phyloP scores from a whole-genome alignment of 495 filamentous ascomycete genomes.

The Talaromyces adpressus region DNA sequence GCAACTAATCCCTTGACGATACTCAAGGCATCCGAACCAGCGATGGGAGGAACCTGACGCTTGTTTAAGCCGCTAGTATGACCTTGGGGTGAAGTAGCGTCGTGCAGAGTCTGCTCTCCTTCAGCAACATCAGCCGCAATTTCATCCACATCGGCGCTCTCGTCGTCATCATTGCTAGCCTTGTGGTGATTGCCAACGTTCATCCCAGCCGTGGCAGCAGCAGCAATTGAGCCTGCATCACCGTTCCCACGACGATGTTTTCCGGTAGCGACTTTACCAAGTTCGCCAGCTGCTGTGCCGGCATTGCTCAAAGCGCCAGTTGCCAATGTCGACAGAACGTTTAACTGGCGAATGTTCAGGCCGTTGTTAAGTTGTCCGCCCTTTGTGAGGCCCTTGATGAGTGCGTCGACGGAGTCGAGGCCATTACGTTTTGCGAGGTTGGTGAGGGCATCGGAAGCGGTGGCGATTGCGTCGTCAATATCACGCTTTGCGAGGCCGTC shows the following conservation, averaged over 20 bases:
- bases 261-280: neutral
- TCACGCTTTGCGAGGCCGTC: conserved; percentile 1
- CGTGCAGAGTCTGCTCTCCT: neutral
- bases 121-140: neutral
- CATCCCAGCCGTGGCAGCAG: neutral
- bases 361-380: neutral
- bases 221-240: neutral
- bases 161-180: neutral
- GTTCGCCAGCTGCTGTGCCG: neutral
- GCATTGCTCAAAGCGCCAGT: conserved; percentile 1
- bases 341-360: neutral
- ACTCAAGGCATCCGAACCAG: conserved; percentile 1
- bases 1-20: conserved; percentile 5
- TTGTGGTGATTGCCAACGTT: neutral
- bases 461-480: neutral
- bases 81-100: neutral
- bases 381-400: conserved; percentile 2
- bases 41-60: conserved; percentile 6
- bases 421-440: conserved; percentile 1
- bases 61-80: neutral
- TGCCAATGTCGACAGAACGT: neutral
- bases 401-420: neutral
- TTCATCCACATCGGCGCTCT: neutral
- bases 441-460: neutral
- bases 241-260: neutral